These are phyloP conservation scores for Kwoniella newhampshirensis DNA, from an alignment of 768 basidiomycete genomes.

Conservation along the genomic window DNA sequence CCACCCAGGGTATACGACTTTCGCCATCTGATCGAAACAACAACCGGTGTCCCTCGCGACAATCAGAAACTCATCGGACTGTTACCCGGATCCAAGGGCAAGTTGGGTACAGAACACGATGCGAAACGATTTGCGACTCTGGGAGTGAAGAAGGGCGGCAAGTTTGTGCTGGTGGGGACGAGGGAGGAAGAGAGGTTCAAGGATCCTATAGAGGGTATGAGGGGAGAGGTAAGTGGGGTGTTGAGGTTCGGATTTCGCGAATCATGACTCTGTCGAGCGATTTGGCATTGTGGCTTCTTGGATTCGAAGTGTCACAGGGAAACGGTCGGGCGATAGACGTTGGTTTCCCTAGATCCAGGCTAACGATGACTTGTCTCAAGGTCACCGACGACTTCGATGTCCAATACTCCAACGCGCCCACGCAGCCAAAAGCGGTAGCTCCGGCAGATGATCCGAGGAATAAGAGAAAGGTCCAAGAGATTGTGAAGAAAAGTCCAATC, in stretches of 20 bases:
- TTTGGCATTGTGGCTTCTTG: no score
- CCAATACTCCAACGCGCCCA: conserved; percentile 62
- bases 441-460: conserved; percentile 78
- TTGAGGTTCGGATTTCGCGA: no score
- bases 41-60: conserved; percentile 78
- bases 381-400: conserved; percentile 75
- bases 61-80: conserved; percentile 85
- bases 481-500: conserved; percentile 59
- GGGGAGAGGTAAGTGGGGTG: conserved; percentile 10
- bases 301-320: no score
- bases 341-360: conserved; percentile 9
- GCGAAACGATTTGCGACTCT: conserved; percentile 58
- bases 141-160: conserved; percentile 57
- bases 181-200: conserved; percentile 82
- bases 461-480: conserved; percentile 74
- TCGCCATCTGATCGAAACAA: conserved; percentile 64
- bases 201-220: conserved; percentile 59
- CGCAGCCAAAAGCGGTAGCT: conserved; percentile 59
- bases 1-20: conserved; percentile 73
- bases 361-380: conserved; percentile 64
- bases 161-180: conserved; percentile 82
- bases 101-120: conserved; percentile 71
- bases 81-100: conserved; percentile 63
- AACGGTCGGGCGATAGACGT: no score
- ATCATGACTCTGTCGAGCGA: no score